Evolutionary conservation across 441 rosid genomes (phyloP), one percentile per base, ranked within the genome.

Genomic region (Arabidopsis lyrata): DNA sequence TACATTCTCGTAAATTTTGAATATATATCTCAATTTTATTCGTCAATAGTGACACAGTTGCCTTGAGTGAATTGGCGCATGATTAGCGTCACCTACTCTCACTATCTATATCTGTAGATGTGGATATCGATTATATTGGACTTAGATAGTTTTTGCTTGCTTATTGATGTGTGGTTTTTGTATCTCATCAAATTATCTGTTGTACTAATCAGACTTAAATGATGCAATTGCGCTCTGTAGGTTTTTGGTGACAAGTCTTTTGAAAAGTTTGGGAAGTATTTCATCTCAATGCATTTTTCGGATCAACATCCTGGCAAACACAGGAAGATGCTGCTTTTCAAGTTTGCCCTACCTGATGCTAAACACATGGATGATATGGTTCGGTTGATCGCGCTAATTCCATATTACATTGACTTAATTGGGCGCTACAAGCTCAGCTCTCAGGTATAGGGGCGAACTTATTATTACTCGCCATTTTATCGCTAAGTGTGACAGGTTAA

Each of bases 221-320:
- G n/a, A 63, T 62, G 68, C 44, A 39, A 48, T 15, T 22, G 45
- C 1, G 34, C 15, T 74, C 14, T 81, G 80, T 90, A 95, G 99
- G 97, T 95, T 57, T 90, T 95, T 76, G 97, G 99, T 36, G 98
- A 91, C 61, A 95, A 95, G 70, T 84, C 97, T 63, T 87, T 86
- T 52, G 94, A 90, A 79, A 93, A 90, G 73, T 82, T 79, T 41
- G 98, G 99, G 18, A 91, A 91, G 83, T 86, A 83, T 73, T 95
- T 95, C 89, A 90, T 95, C 54, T 95, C 95, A 31, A 84, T 95
- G 95, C 99, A 95, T 82, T 86, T 95, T 52, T 91, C 99, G 32
- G 99, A 95, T 72, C 98, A 93, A 77, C 93, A 74, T 70, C 87
- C 86, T 38, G 90, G 90, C 74, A 77, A 80, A 57, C 97, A 90